These are phyloP conservation scores for Coccomyxa sp. DNA, from an alignment of 139 green algal genomes.

Conservation along the genomic window DNA sequence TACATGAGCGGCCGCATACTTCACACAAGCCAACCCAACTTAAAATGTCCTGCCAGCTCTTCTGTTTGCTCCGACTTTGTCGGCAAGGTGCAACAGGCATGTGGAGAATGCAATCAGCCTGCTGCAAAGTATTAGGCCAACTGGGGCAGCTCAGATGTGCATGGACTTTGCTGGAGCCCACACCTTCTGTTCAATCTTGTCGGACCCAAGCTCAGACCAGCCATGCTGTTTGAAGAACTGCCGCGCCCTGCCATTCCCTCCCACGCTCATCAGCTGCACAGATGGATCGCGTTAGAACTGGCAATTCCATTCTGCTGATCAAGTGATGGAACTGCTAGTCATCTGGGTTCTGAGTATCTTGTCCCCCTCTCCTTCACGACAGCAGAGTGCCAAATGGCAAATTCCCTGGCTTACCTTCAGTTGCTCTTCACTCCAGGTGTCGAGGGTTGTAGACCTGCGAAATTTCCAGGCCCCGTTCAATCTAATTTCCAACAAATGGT, in stretches of 20 bases:
- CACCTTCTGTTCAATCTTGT: slow-evolving; percentile 94
- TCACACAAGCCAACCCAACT: no score
- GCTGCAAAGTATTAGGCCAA: not conserved
- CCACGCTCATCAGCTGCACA: slow-evolving; percentile 72
- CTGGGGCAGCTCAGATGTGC: no score
- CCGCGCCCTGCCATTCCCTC: slow-evolving; percentile 82
- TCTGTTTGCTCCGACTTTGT: no score
- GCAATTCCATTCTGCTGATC: not conserved
- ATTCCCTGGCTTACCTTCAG: slow-evolving; percentile 59
- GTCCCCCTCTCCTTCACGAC: not conserved
- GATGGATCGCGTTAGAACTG: not conserved
- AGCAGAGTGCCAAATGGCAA: not conserved
- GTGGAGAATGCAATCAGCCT: not conserved
- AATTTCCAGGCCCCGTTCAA: not conserved
- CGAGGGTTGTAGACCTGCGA: slow-evolving; percentile 82
- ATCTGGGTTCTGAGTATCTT: not conserved
- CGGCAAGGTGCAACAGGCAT: not conserved
- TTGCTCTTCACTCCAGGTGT: slow-evolving; percentile 93
- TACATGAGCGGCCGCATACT: no score
- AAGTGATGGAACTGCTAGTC: not conserved
- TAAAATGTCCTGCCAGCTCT: no score
- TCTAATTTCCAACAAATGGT: not conserved
- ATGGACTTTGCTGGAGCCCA: no score
- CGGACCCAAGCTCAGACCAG: slow-evolving; percentile 78
- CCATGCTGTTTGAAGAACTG: slow-evolving; percentile 99